phyloP scores from a whole-genome alignment of 2,329 filamentous ascomycete species.

The Colletotrichum sp. region DNA sequence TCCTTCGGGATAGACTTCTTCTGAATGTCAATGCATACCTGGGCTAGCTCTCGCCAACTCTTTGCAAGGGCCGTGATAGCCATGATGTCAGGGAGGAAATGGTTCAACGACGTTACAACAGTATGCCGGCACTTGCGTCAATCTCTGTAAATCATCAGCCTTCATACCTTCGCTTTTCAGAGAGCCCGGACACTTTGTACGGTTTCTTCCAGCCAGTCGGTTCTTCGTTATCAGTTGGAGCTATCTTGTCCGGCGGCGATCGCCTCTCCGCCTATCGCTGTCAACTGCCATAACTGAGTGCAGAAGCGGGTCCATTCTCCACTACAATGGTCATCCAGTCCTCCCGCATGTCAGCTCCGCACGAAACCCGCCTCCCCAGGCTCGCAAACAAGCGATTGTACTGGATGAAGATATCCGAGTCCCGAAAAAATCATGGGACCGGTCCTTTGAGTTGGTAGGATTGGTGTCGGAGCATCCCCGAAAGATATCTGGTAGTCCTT shows the following conservation, averaged over 20 bases:
- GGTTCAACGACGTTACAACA: neutral
- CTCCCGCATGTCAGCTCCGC: neutral
- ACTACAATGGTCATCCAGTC: neutral
- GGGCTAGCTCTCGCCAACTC: neutral
- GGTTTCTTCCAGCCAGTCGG: neutral
- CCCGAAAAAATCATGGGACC: neutral
- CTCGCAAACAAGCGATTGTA: neutral
- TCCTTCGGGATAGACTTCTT: slow-evolving; percentile 57
- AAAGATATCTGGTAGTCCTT: neutral
- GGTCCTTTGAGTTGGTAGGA: neutral
- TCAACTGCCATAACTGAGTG: neutral
- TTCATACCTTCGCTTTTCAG: neutral
- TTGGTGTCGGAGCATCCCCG: neutral
- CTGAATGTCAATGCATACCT: neutral
- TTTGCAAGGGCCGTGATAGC: neutral
- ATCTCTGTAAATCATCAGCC: neutral
- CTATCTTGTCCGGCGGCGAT: neutral
- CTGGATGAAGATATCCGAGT: neutral
- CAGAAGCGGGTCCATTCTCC: neutral
- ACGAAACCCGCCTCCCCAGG: neutral
- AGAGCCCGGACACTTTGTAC: neutral
- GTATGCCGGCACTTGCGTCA: neutral
- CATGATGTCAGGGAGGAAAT: neutral
- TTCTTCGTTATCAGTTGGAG: neutral
- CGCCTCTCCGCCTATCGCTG: neutral